Evolutionary conservation across 768 basidiomycete species (phyloP).

Genomic region (Boletus vermiculosoides): DNA sequence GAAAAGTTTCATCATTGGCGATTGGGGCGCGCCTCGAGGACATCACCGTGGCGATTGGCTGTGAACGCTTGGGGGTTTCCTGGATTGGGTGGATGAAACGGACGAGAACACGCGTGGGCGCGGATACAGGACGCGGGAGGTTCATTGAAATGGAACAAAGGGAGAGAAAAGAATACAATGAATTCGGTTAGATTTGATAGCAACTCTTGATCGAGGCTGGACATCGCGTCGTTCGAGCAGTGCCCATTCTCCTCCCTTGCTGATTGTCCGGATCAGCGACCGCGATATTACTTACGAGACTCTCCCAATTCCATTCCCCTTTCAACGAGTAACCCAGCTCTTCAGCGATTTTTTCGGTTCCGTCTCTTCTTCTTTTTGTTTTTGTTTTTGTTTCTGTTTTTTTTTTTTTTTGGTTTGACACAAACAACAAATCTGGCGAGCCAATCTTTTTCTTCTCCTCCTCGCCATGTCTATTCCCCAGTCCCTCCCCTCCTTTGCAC

Average conservation of each 20-base stretch:
- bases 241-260: neutral
- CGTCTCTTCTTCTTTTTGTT: neutral
- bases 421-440: neutral
- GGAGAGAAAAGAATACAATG: neutral
- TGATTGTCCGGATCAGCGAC: neutral
- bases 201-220: neutral
- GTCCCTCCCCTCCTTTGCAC: constrained; percentile 77
- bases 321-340: neutral
- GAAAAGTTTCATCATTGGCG: neutral
- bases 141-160: neutral
- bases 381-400: neutral
- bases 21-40: constrained; percentile 1
- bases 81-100: neutral
- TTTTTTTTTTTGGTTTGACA: neutral
- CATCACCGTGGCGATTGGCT: neutral
- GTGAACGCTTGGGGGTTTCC: neutral
- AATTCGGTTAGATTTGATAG: neutral
- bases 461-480: constrained; percentile 48
- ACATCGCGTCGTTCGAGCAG: neutral
- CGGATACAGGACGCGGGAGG: neutral
- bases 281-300: constrained; percentile 6
- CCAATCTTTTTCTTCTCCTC: neutral
- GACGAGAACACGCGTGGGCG: neutral
- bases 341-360: constrained; percentile 20
- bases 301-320: neutral